Evolutionary conservation across 2,329 filamentous ascomycete genomes (phyloP).

Genomic region (Talaromyces rugulosus): DNA sequence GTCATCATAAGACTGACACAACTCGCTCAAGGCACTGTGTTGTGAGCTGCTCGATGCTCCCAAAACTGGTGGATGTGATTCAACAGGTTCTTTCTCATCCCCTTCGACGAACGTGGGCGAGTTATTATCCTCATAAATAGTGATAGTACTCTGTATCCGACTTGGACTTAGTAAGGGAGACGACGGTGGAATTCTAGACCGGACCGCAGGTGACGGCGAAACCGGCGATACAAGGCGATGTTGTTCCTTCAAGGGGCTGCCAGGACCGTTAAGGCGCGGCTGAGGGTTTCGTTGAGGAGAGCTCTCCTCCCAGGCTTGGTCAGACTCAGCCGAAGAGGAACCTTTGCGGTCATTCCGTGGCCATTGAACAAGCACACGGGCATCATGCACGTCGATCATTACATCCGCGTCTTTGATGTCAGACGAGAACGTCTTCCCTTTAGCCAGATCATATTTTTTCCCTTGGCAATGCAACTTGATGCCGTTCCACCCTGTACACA

Average conservation of each 20-base stretch:
- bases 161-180: slow-evolving; percentile 42
- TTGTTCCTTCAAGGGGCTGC: slow-evolving; percentile 54
- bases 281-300: slow-evolving; percentile 33
- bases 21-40: slow-evolving; percentile 30
- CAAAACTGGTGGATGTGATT: slow-evolving; percentile 30
- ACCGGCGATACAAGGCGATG: slow-evolving; percentile 68
- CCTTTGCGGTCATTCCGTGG: slow-evolving; percentile 58
- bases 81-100: slow-evolving; percentile 14
- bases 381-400: slow-evolving; percentile 92
- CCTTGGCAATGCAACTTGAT: slow-evolving; percentile 89
- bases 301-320: slow-evolving; percentile 66
- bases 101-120: slow-evolving; percentile 46
- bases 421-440: slow-evolving; percentile 85
- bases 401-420: slow-evolving; percentile 85
- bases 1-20: slow-evolving; percentile 50
- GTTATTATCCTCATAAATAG: slow-evolving; percentile 69
- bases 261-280: slow-evolving; percentile 26
- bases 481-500: slow-evolving; percentile 95
- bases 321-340: slow-evolving; percentile 52
- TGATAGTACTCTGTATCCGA: slow-evolving; percentile 42
- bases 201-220: slow-evolving; percentile 62
- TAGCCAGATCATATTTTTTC: slow-evolving; percentile 76
- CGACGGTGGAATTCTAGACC: slow-evolving; percentile 39
- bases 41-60: slow-evolving; percentile 17
- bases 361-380: slow-evolving; percentile 86